phyloP scores from a whole-genome alignment of 2,329 filamentous ascomycete species.

The Chrysosporium queenslandicum region DNA sequence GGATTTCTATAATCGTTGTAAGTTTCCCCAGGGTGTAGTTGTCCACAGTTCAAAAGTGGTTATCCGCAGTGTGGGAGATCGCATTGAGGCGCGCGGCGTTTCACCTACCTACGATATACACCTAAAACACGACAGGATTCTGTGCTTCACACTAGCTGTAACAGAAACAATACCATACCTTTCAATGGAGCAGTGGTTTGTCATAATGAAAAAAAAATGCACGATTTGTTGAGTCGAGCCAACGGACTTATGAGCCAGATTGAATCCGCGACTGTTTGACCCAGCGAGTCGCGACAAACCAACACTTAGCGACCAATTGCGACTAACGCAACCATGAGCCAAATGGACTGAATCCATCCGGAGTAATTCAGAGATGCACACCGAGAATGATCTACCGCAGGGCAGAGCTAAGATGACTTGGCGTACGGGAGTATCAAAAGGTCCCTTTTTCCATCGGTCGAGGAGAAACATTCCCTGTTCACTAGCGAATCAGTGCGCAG shows the following conservation, averaged over 20 bases:
- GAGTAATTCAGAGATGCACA: not conserved
- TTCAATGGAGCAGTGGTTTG: not conserved
- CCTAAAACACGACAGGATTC: not conserved
- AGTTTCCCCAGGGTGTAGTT: not conserved
- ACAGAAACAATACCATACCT: not conserved
- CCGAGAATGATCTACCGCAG: conserved; percentile 9
- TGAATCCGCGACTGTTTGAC: conserved; percentile 12
- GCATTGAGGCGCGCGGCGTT: not conserved
- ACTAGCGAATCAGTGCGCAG: not conserved
- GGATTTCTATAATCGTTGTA: conserved; percentile 1
- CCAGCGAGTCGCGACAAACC: conserved; percentile 10
- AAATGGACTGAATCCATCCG: not conserved
- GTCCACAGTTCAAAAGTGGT: not conserved
- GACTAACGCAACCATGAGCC: not conserved
- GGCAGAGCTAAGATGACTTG: conserved; percentile 6
- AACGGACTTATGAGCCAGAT: conserved; percentile 1
- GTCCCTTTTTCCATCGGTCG: not conserved
- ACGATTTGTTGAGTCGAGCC: conserved; percentile 3
- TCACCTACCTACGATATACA: not conserved
- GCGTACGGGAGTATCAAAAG: not conserved
- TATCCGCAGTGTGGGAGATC: not conserved
- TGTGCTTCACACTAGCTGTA: not conserved
- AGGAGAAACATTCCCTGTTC: not conserved
- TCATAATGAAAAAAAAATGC: not conserved
- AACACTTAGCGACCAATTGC: conserved; percentile 7